Percentiles rank a stretch among this genome's conserved stretches.
These are phyloP conservation scores for Penicillium bialowiezense DNA, from an alignment of 495 filamentous ascomycete species.

Conservation along the genomic window DNA sequence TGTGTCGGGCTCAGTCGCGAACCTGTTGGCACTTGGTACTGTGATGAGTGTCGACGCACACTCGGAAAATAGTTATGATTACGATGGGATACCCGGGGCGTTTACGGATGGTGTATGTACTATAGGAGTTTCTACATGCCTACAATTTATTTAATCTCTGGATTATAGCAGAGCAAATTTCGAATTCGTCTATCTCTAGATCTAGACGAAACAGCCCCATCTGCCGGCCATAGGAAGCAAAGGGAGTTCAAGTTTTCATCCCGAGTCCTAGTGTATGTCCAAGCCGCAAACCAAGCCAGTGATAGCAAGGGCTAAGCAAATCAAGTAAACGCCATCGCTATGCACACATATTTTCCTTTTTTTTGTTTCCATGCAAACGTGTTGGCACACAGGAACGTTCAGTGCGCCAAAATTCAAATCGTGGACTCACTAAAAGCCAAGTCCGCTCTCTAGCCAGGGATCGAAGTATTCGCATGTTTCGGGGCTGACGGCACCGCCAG, in stretches of 20 bases:
- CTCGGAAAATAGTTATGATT: conserved; percentile 42
- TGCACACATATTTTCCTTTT: conserved; percentile 25
- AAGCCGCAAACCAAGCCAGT: conserved; percentile 3
- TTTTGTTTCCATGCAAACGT: conserved; percentile 17
- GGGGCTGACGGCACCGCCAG: conserved; percentile 83
- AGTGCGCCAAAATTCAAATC: conserved; percentile 7
- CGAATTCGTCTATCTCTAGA: not conserved
- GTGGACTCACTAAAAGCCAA: conserved; percentile 29
- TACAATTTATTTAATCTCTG: not conserved
- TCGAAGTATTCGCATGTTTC: conserved; percentile 89
- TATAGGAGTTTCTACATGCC: too few species aligned
- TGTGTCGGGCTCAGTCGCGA: conserved; percentile 89
- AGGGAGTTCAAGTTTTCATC: not conserved
- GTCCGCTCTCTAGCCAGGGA: conserved; percentile 62
- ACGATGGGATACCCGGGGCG: conserved; percentile 22
- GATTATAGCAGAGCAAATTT: not conserved
- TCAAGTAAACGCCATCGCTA: conserved; percentile 43
- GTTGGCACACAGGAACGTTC: conserved; percentile 6
- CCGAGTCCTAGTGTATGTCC: conserved; percentile 1
- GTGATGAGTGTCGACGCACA: conserved; percentile 71
- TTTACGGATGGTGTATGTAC: conserved; percentile 9
- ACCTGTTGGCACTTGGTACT: conserved; percentile 90
- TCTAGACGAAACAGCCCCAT: conserved; percentile 5
- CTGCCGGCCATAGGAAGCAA: not conserved
- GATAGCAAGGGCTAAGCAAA: conserved; percentile 13